These are phyloP conservation scores for Leucocoprinus leucothites DNA, from an alignment of 768 basidiomycete genomes.

Conservation along the genomic window DNA sequence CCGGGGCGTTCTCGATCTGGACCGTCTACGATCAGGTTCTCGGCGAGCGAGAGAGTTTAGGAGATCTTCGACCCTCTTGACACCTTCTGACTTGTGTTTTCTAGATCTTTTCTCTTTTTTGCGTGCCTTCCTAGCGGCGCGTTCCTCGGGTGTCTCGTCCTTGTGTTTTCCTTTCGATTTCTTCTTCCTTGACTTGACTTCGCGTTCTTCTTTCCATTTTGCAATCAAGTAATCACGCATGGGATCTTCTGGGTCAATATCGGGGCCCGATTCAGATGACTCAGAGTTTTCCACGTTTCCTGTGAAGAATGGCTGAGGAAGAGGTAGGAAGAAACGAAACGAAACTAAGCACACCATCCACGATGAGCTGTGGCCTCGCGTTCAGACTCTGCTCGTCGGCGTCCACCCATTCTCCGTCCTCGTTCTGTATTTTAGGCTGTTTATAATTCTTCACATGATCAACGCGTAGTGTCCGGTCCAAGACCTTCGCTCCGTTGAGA, in stretches of 20 bases:
- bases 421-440: constrained; percentile 72
- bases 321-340: constrained; percentile 2
- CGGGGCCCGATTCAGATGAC: constrained; percentile 60
- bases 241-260: constrained; percentile 94
- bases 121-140: constrained; percentile 67
- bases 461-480: constrained; percentile 85
- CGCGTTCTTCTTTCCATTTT: constrained; percentile 70
- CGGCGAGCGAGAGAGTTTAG: constrained; percentile 46
- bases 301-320: constrained; percentile 17
- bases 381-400: constrained; percentile 84
- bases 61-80: constrained; percentile 67
- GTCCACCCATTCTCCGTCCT: constrained; percentile 85
- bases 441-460: constrained; percentile 93
- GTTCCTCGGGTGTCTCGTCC: constrained; percentile 79
- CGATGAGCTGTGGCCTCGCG: constrained; percentile 72
- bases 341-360: constrained; percentile 49
- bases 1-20: constrained; percentile 5
- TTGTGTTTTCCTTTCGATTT: constrained; percentile 69
- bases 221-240: constrained; percentile 92
- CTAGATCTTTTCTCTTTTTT: constrained; percentile 67
- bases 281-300: constrained; percentile 58
- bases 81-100: constrained; percentile 58
- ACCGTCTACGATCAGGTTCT: constrained; percentile 16
- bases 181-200: constrained; percentile 52
- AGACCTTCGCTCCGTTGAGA: constrained; percentile 89